A percentile compares a stretch with the other conserved stretches of the same genome.
phyloP scores from a whole-genome alignment of 495 filamentous ascomycete species.

The Podospora australis region DNA sequence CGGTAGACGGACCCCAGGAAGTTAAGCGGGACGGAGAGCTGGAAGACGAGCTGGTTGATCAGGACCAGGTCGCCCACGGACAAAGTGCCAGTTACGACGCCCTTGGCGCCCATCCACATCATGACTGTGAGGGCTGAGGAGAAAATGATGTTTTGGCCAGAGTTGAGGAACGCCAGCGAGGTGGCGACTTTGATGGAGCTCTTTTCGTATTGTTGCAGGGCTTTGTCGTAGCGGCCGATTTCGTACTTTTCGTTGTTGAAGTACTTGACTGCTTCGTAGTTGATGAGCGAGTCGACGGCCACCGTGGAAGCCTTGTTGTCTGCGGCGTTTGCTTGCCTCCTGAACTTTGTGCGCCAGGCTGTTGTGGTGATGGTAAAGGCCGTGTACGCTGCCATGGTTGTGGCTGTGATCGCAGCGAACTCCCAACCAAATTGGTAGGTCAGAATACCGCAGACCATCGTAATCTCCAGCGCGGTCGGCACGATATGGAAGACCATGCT shows the following conservation, averaged over 20 bases:
- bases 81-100: slow-evolving; percentile 70
- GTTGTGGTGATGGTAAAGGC: slow-evolving; percentile 94
- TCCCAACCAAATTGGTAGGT: slow-evolving; percentile 90
- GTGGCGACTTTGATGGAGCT: slow-evolving; percentile 95
- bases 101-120: slow-evolving; percentile 94
- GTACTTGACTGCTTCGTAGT: slow-evolving; percentile 98
- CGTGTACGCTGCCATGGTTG: slow-evolving; percentile 89
- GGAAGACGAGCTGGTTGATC: slow-evolving; percentile 98
- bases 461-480: slow-evolving; percentile 88
- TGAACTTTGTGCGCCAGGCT: slow-evolving; percentile 93
- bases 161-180: slow-evolving; percentile 85
- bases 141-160: slow-evolving; percentile 98
- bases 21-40: slow-evolving; percentile 92
- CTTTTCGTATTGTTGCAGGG: slow-evolving; percentile 79
- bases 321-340: slow-evolving; percentile 88
- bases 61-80: slow-evolving; percentile 97
- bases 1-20: slow-evolving; percentile 95
- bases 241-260: slow-evolving; percentile 99
- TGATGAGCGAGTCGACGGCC: slow-evolving; percentile 92
- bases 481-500: slow-evolving; percentile 99
- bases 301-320: slow-evolving; percentile 94
- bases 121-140: slow-evolving; percentile 89
- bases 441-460: slow-evolving; percentile 86
- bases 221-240: slow-evolving; percentile 81
- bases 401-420: slow-evolving; percentile 85